Base-by-base conservation (phyloP, 2,329 filamentous ascomycete genomes). In the Colletotrichum neosansevieriae region DNA sequence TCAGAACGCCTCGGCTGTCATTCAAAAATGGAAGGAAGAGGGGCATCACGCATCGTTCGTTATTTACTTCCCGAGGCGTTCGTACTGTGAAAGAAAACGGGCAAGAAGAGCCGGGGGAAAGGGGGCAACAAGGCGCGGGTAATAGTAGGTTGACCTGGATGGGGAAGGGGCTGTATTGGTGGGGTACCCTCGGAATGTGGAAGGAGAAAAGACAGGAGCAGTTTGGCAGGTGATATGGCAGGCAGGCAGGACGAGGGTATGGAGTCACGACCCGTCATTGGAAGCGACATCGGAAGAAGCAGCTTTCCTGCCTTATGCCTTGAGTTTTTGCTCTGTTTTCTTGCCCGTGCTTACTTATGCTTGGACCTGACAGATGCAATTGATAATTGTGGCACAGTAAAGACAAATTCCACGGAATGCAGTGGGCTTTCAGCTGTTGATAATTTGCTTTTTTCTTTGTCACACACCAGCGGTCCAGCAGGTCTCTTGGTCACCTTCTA, bases 61-160 rank as follows among this genome's bases (percentile, higher is more conserved):
- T 29, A 29, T 29, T 29, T 2, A 7, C 29, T 29, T 29, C 29
- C 13, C 54, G 53, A 32, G 15, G 12, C 11, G 7, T 45, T 17
- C n/a, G 32, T 29, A 42, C 17, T 47, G 42, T 32, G 53, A 11
- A 36, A 40, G 49, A 49, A 32, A 40, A 6, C 15, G 47, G 61
- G 60, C 47, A 68, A 65, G 54, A 65, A 65, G 15, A 65, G 60
- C 61, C 65, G 65, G 34, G 65, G 34, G 40, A 65, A 68, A 59
- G 54, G 54, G 36, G 58, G 40, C 17, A 42, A 49, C 40, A 38
- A 32, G 24, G 45, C 19, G 45, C 24, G 17, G 45, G 62, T 21
- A 21, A 21, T n/a, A 4, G 21, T 24, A 32, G 7, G 17, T 49
- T 63, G 56, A n/a, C 47, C 42, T n/a, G 32, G 34, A 53, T 51